Evolutionary conservation across 805 yeast genomes (phyloP).

Genomic region (Cyberlindnera maritima): DNA sequence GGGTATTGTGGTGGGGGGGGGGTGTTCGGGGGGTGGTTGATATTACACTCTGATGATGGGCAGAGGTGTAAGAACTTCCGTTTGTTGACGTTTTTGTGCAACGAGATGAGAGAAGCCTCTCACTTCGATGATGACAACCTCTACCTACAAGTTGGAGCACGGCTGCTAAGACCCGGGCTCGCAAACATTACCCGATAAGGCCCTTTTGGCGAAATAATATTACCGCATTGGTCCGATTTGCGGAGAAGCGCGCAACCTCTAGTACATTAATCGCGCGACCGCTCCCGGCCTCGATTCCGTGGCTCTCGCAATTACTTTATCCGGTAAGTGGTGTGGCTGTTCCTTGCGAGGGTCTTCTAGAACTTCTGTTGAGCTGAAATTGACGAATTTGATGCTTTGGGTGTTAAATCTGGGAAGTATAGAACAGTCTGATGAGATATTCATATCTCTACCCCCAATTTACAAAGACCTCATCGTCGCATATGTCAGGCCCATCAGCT

Average conservation of each 20-base stretch:
- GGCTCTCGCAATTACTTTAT: conserved; percentile 4
- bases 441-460: too few relatives aligned
- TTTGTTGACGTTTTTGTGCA: too few relatives aligned
- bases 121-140: not conserved
- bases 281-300: conserved; percentile 6
- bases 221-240: not conserved
- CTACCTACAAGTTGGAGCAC: not conserved
- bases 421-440: too few relatives aligned
- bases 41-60: too few relatives aligned
- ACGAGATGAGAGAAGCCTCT: too few relatives aligned
- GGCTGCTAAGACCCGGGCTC: not conserved
- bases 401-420: not conserved
- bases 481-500: too few relatives aligned
- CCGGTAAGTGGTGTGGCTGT: not conserved
- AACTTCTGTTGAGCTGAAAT: too few relatives aligned
- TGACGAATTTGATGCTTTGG: too few relatives aligned
- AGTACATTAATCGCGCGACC: conserved; percentile 6
- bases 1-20: not conserved
- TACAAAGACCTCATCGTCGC: too few relatives aligned
- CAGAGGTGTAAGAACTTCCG: too few relatives aligned
- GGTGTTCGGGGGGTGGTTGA: too few relatives aligned
- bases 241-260: conserved; percentile 1
- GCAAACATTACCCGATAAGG: conserved; percentile 1
- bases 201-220: not conserved
- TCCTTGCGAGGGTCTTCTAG: too few relatives aligned